Evolutionary conservation across 805 yeast species (phyloP).

Genomic region (Ogataea nitratoaversa): DNA sequence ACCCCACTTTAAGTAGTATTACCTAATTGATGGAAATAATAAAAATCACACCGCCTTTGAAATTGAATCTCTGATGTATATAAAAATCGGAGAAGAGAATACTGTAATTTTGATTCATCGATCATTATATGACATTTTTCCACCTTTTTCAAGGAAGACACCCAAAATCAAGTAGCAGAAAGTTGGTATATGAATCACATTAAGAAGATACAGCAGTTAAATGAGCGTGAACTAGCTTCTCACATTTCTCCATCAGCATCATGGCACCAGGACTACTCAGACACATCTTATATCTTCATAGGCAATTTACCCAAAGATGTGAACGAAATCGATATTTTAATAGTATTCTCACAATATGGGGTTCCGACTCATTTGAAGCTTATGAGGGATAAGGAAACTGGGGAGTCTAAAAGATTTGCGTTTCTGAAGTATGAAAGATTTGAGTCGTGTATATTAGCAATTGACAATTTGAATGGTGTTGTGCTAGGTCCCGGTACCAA

Average conservation of each 20-base stretch:
- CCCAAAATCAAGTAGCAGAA: no score
- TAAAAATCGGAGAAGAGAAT: no score
- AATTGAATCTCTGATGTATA: no score
- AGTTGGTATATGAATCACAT: constrained; percentile 25
- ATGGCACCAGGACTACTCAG: constrained; percentile 85
- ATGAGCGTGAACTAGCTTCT: constrained; percentile 60
- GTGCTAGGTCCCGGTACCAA: constrained; percentile 24
- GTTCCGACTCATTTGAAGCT: constrained; percentile 73
- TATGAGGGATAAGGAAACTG: constrained; percentile 60
- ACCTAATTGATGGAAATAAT: no score
- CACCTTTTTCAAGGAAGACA: no score
- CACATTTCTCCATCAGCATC: constrained; percentile 62
- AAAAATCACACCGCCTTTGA: no score
- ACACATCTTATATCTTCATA: constrained; percentile 73
- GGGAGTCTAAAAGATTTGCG: constrained; percentile 70
- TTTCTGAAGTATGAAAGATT: constrained; percentile 81
- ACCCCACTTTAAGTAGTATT: no score
- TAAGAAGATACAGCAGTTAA: constrained; percentile 47
- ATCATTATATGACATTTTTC: no score
- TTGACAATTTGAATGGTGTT: constrained; percentile 81
- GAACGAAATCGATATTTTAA: constrained; percentile 70
- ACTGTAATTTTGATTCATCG: no score
- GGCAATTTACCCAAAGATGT: constrained; percentile 64
- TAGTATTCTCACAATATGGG: constrained; percentile 86
- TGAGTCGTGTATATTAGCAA: constrained; percentile 75